A percentile compares a stretch with the other conserved stretches of the same genome.
phyloP scores from a whole-genome alignment of 2,329 filamentous ascomycete genomes.

The Fusarium musae region DNA sequence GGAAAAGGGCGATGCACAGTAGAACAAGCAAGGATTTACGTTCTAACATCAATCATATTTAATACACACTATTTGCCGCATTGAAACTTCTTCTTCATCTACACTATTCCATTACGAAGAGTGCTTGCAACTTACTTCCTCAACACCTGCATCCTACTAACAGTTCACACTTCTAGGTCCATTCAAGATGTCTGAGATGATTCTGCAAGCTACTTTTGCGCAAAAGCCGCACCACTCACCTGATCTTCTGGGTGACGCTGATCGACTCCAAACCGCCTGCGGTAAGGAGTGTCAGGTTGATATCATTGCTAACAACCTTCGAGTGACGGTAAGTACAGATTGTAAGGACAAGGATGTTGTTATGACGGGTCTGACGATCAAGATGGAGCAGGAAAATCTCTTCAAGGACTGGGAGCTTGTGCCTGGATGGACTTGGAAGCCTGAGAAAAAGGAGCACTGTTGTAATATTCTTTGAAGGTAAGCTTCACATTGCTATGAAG shows the following conservation, averaged over 20 bases:
- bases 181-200: neutral
- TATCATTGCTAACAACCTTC: neutral
- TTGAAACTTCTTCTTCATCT: fast-evolving
- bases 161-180: fast-evolving
- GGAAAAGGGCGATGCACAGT: neutral
- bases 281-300: neutral
- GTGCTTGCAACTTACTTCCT: neutral
- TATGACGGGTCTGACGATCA: neutral
- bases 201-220: neutral
- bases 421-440: neutral
- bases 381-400: neutral
- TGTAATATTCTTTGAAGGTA: neutral
- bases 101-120: neutral
- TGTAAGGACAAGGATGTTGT: neutral
- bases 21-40: fast-evolving
- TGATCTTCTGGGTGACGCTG: neutral
- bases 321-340: neutral
- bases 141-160: no score
- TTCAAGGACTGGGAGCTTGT: neutral
- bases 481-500: neutral
- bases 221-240: neutral
- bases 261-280: neutral
- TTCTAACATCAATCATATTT: fast-evolving
- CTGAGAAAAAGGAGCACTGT: neutral
- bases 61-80: fast-evolving